phyloP scores from a whole-genome alignment of 108 stramenopile species.

The Nitzschia putrida region DNA sequence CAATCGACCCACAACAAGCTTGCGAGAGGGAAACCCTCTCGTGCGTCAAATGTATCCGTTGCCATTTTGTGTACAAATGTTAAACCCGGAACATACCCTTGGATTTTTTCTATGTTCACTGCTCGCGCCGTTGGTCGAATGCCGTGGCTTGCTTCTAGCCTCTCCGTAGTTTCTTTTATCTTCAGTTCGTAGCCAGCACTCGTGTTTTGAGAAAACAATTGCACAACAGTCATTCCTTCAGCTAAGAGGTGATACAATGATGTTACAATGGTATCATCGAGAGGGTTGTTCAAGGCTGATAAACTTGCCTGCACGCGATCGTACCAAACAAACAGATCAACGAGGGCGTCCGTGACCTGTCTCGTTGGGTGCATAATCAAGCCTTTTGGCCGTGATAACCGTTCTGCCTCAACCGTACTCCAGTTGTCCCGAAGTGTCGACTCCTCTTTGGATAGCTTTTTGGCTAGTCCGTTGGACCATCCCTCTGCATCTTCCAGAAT shows the following conservation, averaged over 20 bases:
- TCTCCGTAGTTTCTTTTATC: background rate
- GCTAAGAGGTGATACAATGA: slow-evolving; percentile 23
- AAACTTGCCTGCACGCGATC: slow-evolving; percentile 14
- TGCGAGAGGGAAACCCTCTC: slow-evolving; percentile 34
- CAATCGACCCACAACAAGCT: slow-evolving; percentile 31
- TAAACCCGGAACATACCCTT: slow-evolving; percentile 13
- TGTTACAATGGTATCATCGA: slow-evolving; percentile 2
- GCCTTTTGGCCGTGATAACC: slow-evolving; percentile 57
- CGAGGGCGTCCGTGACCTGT: slow-evolving; percentile 45
- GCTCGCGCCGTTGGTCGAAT: slow-evolving; percentile 24
- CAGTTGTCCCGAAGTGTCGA: slow-evolving; percentile 21
- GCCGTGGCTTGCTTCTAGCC: slow-evolving; percentile 9
- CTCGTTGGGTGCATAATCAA: slow-evolving; percentile 62
- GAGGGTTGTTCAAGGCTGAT: background rate
- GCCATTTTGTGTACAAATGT: slow-evolving; percentile 18
- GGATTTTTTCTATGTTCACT: slow-evolving; percentile 22
- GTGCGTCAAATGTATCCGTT: slow-evolving; percentile 7
- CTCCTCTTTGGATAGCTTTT: slow-evolving; percentile 11
- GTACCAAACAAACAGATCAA: slow-evolving; percentile 62
- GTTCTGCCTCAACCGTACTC: slow-evolving; percentile 2
- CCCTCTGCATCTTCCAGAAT: slow-evolving; percentile 40
- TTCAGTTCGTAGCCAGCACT: background rate
- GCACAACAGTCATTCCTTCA: slow-evolving; percentile 29
- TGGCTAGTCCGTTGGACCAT: slow-evolving; percentile 45
- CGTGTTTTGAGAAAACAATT: slow-evolving; percentile 7